These are phyloP conservation scores for Gentiana macrophylla DNA, from an alignment of 257 asterid species.

Conservation along the genomic window DNA sequence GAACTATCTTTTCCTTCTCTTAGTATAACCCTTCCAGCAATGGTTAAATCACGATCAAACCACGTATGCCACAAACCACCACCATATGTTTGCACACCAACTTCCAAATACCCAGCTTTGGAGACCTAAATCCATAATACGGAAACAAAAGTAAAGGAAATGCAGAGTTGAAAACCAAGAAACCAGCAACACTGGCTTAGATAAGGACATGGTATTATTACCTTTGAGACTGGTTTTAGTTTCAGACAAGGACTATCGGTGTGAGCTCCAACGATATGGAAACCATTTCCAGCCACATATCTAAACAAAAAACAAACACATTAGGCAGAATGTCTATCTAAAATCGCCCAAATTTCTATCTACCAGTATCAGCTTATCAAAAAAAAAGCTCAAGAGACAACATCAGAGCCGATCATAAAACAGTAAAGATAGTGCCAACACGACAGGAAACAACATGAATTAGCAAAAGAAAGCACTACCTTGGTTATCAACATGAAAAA, in stretches of 20 bases:
- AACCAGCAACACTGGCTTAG: background rate
- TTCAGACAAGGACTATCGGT: slow-evolving; percentile 93
- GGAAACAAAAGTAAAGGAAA: background rate
- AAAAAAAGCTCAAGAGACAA: too few species aligned
- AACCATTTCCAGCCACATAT: slow-evolving; percentile 78
- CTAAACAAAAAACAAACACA: slow-evolving; percentile 22
- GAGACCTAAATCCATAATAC: slow-evolving; percentile 38
- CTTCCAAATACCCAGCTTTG: slow-evolving; percentile 86
- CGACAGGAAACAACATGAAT: too few species aligned
- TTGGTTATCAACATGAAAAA: too few species aligned
- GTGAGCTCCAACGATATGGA: slow-evolving; percentile 86
- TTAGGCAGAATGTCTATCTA: too few species aligned
- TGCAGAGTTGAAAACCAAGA: background rate
- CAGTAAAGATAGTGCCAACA: too few species aligned
- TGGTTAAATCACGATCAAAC: slow-evolving; percentile 89
- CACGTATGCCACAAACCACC: slow-evolving; percentile 99
- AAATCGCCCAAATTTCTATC: too few species aligned
- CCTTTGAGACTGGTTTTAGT: slow-evolving; percentile 81
- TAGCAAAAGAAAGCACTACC: too few species aligned
- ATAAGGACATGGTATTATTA: slow-evolving; percentile 9
- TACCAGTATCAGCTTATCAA: too few species aligned
- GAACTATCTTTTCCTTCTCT: slow-evolving; percentile 53
- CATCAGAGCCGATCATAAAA: too few species aligned
- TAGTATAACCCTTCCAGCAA: slow-evolving; percentile 84
- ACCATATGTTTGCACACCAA: slow-evolving; percentile 92